Conservation (phyloP, 768 basidiomycete species). For the Pilatotrama ljubarskyi region DNA sequence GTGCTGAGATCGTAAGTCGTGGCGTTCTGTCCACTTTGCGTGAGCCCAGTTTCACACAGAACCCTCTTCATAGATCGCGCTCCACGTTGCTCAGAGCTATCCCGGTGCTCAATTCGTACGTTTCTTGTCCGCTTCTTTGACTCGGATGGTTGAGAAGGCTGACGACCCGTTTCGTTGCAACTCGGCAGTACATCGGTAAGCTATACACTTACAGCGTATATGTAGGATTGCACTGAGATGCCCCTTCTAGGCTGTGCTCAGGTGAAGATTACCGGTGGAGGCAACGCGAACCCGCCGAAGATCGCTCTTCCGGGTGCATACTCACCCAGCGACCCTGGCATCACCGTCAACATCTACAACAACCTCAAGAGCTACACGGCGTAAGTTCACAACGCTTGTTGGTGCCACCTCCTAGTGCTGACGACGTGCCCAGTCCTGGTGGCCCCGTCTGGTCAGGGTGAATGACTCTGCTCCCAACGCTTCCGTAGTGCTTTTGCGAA, state of each 20-base stretch:
- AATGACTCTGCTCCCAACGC: not conserved
- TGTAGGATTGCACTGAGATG: not conserved
- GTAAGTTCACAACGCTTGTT: slow-evolving; percentile 16
- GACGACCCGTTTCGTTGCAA: not conserved
- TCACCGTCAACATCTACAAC: slow-evolving; percentile 58
- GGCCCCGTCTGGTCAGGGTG: slow-evolving; percentile 33
- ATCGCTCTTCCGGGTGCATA: slow-evolving; percentile 52
- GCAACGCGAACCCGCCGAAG: slow-evolving; percentile 48
- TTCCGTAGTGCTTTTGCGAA: no score
- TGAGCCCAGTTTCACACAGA: slow-evolving; percentile 21
- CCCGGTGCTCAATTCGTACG: slow-evolving; percentile 48
- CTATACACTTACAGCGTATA: no score
- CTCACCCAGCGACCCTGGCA: slow-evolving; percentile 48
- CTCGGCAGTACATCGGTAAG: slow-evolving; percentile 39
- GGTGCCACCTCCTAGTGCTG: not conserved
- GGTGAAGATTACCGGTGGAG: slow-evolving; percentile 46
- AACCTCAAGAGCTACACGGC: slow-evolving; percentile 53
- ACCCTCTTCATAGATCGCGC: slow-evolving; percentile 34
- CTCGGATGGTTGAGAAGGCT: not conserved
- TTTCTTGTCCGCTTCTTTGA: not conserved
- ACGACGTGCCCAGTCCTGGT: slow-evolving; percentile 25
- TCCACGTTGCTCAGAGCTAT: slow-evolving; percentile 44
- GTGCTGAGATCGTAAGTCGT: slow-evolving; percentile 45
- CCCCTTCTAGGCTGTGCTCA: slow-evolving; percentile 45
- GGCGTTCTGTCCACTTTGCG: not conserved